A percentile compares a stretch with the other conserved stretches of the same genome.
These are phyloP conservation scores for Agaricus sinodeliciosus DNA, from an alignment of 768 basidiomycete genomes.

Conservation along the genomic window DNA sequence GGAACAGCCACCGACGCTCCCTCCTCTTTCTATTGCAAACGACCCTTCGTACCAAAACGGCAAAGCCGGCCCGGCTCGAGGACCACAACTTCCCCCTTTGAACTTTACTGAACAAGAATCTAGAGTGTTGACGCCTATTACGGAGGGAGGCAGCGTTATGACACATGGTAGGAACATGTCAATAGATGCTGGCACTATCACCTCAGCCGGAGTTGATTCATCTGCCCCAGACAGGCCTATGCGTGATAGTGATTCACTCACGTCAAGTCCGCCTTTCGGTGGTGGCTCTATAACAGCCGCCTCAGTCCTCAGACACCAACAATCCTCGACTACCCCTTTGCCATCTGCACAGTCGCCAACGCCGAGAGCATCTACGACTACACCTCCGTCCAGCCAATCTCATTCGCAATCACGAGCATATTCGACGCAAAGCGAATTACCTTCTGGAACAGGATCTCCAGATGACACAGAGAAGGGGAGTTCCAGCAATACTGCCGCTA, in stretches of 20 bases:
- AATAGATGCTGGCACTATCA: slow-evolving; percentile 15
- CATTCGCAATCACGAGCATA: not conserved
- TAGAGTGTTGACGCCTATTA: slow-evolving; percentile 55
- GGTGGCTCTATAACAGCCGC: too few relatives aligned
- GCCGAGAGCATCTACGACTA: not conserved
- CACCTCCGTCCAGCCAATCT: not conserved
- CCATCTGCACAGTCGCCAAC: slow-evolving; percentile 3
- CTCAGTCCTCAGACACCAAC: too few relatives aligned
- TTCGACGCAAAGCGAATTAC: not conserved
- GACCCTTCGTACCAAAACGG: slow-evolving; percentile 12
- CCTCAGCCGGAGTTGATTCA: not conserved
- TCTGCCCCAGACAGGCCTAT: not conserved
- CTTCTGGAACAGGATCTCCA: not conserved
- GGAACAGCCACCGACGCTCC: slow-evolving; percentile 28
- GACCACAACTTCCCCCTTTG: slow-evolving; percentile 58
- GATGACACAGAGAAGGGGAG: not conserved
- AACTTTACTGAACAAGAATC: slow-evolving; percentile 29
- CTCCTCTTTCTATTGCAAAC: slow-evolving; percentile 24
- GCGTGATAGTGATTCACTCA: too few relatives aligned
- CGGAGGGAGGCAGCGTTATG: slow-evolving; percentile 38
- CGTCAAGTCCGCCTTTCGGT: too few relatives aligned
- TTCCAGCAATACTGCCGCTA: not conserved
- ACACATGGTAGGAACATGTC: slow-evolving; percentile 21
- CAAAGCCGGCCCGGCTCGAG: slow-evolving; percentile 8
- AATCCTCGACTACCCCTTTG: not conserved